Evolutionary conservation across 257 asterid species (phyloP).

Genomic region (Cordia subcordata): DNA sequence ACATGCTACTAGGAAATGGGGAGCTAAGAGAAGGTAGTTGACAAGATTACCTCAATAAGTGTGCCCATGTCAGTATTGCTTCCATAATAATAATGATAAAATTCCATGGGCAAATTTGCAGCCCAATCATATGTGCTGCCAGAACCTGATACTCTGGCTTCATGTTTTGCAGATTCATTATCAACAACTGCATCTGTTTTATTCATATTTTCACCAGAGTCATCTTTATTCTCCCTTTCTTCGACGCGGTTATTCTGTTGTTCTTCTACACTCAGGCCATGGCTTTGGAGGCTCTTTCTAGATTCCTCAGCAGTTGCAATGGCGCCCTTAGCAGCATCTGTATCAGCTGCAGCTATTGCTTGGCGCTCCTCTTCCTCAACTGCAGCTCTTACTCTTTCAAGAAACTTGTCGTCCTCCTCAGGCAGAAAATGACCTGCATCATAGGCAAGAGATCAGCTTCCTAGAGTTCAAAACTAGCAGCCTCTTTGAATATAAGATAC

Average conservation of each 20-base stretch:
- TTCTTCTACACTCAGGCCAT: constrained; percentile 29
- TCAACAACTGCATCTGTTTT: constrained; percentile 23
- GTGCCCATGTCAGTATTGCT: constrained; percentile 94
- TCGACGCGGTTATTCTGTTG: constrained; percentile 14
- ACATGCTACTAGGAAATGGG: background rate
- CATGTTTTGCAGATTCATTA: constrained; percentile 33
- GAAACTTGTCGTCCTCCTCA: constrained; percentile 95
- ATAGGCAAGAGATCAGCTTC: background rate
- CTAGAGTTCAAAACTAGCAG: background rate
- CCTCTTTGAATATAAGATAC: background rate
- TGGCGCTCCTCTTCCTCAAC: constrained; percentile 96
- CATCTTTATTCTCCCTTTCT: constrained; percentile 27
- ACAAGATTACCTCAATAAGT: constrained; percentile 68
- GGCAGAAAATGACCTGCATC: constrained; percentile 84
- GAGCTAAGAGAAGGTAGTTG: constrained; percentile 1
- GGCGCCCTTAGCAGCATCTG: constrained; percentile 83
- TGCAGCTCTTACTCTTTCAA: constrained; percentile 90
- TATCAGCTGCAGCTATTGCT: constrained; percentile 69
- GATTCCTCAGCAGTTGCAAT: constrained; percentile 75
- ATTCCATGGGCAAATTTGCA: constrained; percentile 80
- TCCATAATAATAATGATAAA: constrained; percentile 95
- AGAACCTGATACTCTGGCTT: constrained; percentile 31
- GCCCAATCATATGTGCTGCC: constrained; percentile 39
- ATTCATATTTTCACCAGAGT: constrained; percentile 17
- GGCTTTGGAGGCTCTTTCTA: constrained; percentile 36